Base-by-base conservation (phyloP, 1,139 yeast genomes). In the Sugiyamaella neomexicana region DNA sequence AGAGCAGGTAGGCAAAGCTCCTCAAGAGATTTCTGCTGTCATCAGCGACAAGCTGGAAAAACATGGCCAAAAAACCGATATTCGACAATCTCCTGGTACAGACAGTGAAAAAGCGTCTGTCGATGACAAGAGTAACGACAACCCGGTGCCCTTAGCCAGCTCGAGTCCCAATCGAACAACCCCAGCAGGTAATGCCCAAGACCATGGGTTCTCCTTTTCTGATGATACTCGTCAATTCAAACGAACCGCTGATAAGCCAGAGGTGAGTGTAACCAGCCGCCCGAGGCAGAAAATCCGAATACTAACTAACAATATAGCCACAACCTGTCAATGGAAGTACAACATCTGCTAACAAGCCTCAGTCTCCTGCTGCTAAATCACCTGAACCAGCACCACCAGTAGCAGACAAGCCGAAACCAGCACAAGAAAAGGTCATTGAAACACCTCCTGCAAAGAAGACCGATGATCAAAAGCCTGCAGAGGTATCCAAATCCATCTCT, bases 1-100 rank as follows among this genome's bases (percentile, higher is more conserved):
- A n/a, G 58, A 59, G 10, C 57, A 60, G 6, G 68, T 69, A 5
- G 50, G 50, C 5, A 39, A 38, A 4, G 50, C 36, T 15, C 55
- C 55, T 38, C 55, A 49, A 36, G 50, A 52, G n/a, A 51, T 49
- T 29, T 34, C 52, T 27, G 49, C 37, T 5, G 47, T 41, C 5
- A 39, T 53, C 20, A 40, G 41, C 16, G 50, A 49, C 13, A 39
- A 41, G 32, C 37, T 48, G 27, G 45, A 43, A 20, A 42, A 49
- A 29, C 50, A 40, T 25, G 57, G 57, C 17, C 13, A 34, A 29
- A 44, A 17, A 5, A 46, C 53, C 1, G 54, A 51, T 41, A 51
- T 51, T 12, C 20, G 54, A 20, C 29, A 32, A 7, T 32, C 45
- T 2, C 54, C 54, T 15, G 54, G 54, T 20, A 20, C 25, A 5